These are phyloP conservation scores for Aphanomyces euteiches DNA, from an alignment of 352 stramenopile species.

Conservation along the genomic window DNA sequence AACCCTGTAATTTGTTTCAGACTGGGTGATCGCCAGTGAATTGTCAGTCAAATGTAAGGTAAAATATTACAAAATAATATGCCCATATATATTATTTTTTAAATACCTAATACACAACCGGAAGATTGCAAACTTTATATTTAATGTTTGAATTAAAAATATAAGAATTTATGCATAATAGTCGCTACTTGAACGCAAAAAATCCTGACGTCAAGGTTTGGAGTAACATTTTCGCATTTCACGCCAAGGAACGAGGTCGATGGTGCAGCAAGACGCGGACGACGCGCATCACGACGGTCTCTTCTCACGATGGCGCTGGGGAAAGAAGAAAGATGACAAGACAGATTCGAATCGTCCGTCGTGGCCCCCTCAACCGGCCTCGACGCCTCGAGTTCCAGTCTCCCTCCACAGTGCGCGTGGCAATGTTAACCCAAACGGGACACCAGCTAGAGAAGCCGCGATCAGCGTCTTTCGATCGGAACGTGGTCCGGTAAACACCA, in stretches of 20 bases:
- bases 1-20: too few relatives aligned
- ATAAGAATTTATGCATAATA: too few relatives aligned
- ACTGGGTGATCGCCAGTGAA: too few relatives aligned
- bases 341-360: neutral
- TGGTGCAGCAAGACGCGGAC: neutral
- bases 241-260: neutral
- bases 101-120: too few relatives aligned
- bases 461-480: neutral
- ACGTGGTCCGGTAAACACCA: neutral
- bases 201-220: neutral
- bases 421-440: neutral
- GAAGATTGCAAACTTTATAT: too few relatives aligned
- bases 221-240: conserved; percentile 18
- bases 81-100: too few relatives aligned
- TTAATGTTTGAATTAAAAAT: too few relatives aligned
- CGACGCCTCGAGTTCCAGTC: conserved; percentile 6
- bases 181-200: neutral
- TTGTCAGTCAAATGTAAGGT: too few relatives aligned
- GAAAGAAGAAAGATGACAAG: conserved; percentile 27
- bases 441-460: neutral
- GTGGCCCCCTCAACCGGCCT: conserved; percentile 3
- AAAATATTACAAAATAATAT: too few relatives aligned
- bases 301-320: conserved; percentile 23
- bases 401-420: neutral
- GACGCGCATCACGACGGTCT: conserved; percentile 6